phyloP scores from a whole-genome alignment of 768 basidiomycete species.

The Sistotremastrum suecicum region DNA sequence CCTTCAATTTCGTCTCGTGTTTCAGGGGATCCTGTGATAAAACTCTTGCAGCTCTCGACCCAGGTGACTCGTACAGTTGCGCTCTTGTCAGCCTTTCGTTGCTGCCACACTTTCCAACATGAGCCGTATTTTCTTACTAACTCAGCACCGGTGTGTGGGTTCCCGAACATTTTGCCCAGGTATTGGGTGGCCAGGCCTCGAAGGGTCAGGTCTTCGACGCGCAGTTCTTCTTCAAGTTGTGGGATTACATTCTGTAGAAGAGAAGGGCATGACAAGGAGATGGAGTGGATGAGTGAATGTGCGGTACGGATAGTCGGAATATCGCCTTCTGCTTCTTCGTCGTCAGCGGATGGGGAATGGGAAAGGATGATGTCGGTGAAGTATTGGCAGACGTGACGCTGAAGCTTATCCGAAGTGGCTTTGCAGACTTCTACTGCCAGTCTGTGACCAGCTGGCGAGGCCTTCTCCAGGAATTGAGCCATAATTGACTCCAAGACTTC shows the following conservation, averaged over 20 bases:
- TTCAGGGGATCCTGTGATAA: constrained; percentile 56
- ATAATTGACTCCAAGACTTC: constrained; percentile 73
- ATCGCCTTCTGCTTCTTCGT: constrained; percentile 38
- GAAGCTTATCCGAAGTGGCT: constrained; percentile 69
- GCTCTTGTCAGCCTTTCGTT: constrained; percentile 63
- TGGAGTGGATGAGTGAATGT: constrained; percentile 74
- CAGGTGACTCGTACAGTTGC: constrained; percentile 61
- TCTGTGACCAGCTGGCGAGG: constrained; percentile 56
- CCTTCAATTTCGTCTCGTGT: constrained; percentile 59
- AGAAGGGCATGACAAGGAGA: constrained; percentile 67
- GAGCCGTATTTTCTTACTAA: constrained; percentile 66
- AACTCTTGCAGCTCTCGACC: constrained; percentile 49
- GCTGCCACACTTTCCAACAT: constrained; percentile 78
- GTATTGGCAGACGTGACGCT: constrained; percentile 80
- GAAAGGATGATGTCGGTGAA: constrained; percentile 80
- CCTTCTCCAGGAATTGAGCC: constrained; percentile 74
- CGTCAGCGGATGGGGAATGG: constrained; percentile 25
- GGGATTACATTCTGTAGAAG: constrained; percentile 86
- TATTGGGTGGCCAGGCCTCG: constrained; percentile 74
- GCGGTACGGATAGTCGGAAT: constrained; percentile 49
- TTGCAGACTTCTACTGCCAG: constrained; percentile 82
- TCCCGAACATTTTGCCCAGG: constrained; percentile 79
- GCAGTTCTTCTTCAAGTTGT: constrained; percentile 81
- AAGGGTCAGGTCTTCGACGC: constrained; percentile 55
- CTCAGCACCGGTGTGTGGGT: constrained; percentile 45